Base-by-base conservation (phyloP, 768 basidiomycete genomes). In the Amylocystis lapponica region DNA sequence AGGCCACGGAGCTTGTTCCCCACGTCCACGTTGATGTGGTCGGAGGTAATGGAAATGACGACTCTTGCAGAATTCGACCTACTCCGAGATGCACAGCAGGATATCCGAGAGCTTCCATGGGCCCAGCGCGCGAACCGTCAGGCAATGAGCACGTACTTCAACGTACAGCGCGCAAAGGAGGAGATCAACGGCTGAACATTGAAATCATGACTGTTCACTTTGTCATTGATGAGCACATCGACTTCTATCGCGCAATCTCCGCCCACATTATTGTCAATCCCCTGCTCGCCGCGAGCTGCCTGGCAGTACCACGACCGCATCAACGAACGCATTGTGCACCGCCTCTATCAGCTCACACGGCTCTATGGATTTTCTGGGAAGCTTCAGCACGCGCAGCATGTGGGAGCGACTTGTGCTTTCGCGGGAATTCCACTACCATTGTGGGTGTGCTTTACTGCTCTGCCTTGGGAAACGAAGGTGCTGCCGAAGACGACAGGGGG, bases 61-160 rank as follows among this genome's bases (percentile, higher is more conserved):
- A 43, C 47, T 5, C 37, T 58, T 1, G 45, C 47, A 4, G 53
- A 70, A 12, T 69, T 70, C 39, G 52, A 55, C 29, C 49, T 68
- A 1, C 52, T 70, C 1, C 57, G 58, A 3, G 56, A 62, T 16
- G 54, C 64, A 0, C 51, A 55, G 1, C 47, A 56, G 1, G 58
- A 68, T 27, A 51, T 70, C 27, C 56, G 47, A 2, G 14, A 46
- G 1, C 40, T 53, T 21, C 48, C 45, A 2, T 69, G 67, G 67
- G 59, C 63, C 0, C 21, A 58, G 3, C 53, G 69, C 11, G 66
- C 73, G 58, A 73, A 74, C 45, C 32, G 59, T 14, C 45, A 54
- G 46, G 53, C 57, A 0, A 61, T 57, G 45, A 56, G 59, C 13
- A 48, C 50, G 3, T 49, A 62, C 37, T 57, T 62, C 39, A 56